Conservation (phyloP, 192 early-diverging fungal species). For the Dimargaris xerosporica region DNA sequence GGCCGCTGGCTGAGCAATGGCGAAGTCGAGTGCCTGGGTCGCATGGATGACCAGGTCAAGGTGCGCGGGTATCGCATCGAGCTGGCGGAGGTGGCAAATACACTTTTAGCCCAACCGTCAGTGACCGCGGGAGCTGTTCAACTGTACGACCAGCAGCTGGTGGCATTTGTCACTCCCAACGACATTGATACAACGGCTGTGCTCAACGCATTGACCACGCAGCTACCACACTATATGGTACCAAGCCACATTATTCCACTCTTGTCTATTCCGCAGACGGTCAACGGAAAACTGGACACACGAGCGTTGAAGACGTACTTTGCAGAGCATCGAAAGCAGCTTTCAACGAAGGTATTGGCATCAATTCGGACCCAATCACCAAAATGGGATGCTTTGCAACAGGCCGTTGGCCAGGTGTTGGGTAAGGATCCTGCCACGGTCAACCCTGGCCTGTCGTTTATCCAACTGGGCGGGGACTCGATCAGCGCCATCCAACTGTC, state of each 20-base stretch:
- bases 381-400: not conserved
- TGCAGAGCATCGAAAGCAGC: no score
- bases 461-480: conserved; percentile 26
- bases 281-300: not conserved
- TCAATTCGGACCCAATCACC: not conserved
- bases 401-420: not conserved
- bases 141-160: conserved; percentile 13
- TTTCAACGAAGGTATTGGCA: not conserved
- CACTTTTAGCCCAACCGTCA: conserved; percentile 10
- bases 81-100: conserved; percentile 16
- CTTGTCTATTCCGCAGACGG: not conserved
- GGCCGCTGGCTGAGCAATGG: conserved; percentile 17
- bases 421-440: not conserved
- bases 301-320: not conserved
- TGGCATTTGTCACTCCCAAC: conserved; percentile 19
- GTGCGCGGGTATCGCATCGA: conserved; percentile 23
- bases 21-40: conserved; percentile 17
- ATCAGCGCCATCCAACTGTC: conserved; percentile 13
- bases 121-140: conserved; percentile 17
- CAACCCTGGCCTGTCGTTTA: conserved; percentile 13
- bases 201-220: not conserved
- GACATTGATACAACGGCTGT: no score
- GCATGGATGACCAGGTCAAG: conserved; percentile 24
- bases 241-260: not conserved
- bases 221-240: not conserved